phyloP scores from a whole-genome alignment of 345 rosid genomes.

The Pseudoturritis turrita region DNA sequence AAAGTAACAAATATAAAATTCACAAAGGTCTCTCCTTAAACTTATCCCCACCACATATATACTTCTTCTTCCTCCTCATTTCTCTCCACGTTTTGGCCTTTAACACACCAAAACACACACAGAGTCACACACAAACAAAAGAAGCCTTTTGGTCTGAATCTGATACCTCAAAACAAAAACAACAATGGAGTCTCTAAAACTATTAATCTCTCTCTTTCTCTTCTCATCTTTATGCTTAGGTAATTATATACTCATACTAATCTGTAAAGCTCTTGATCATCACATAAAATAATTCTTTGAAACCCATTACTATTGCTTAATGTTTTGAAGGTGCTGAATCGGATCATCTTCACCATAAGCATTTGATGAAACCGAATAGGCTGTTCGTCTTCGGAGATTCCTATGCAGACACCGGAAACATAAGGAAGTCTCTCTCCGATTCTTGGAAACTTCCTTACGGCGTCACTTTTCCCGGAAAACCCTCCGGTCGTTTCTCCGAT shows the following conservation, averaged over 20 bases:
- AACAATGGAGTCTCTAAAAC: slow-evolving; percentile 13
- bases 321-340: slow-evolving; percentile 19
- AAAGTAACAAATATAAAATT: not conserved
- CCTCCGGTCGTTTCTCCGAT: slow-evolving; percentile 62
- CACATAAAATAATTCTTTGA: not conserved
- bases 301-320: not conserved
- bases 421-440: slow-evolving; percentile 21
- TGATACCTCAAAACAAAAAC: not conserved
- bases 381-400: slow-evolving; percentile 68
- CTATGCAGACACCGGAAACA: slow-evolving; percentile 58
- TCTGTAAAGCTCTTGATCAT: not conserved
- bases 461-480: slow-evolving; percentile 46
- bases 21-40: slow-evolving; percentile 8
- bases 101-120: slow-evolving; percentile 1
- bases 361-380: slow-evolving; percentile 33
- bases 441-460: slow-evolving; percentile 63
- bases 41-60: slow-evolving; percentile 21
- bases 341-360: slow-evolving; percentile 8
- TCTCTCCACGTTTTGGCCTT: slow-evolving; percentile 22
- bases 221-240: slow-evolving; percentile 14
- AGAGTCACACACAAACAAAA: not conserved
- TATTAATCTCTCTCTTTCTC: slow-evolving; percentile 8
- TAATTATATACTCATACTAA: not conserved
- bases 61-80: slow-evolving; percentile 15
- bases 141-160: slow-evolving; percentile 7